Evolutionary conservation across 805 yeast genomes (phyloP), one percentile per base, ranked within the genome.

Genomic region (Candida railenensis): DNA sequence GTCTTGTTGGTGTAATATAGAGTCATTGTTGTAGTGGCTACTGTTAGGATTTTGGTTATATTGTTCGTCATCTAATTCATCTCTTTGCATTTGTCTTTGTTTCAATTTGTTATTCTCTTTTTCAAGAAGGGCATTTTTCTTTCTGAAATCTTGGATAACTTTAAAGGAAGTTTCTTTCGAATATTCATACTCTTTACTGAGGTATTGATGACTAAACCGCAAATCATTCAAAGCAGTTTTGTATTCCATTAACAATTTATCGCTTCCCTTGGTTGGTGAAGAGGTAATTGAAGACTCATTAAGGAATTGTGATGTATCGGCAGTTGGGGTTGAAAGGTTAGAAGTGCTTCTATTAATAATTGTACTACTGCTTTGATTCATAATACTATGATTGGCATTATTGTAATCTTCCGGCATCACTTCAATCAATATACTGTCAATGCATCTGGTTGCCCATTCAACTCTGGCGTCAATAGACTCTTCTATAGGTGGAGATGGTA

Each of bases 121-220:
- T 55, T 82, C 85, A 38, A 83, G 66, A 15, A 66, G 68, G 22
- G 64, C 61, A 45, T 75, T 76, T 48, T 81, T 82, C 48, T 73
- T 67, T 19, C 83, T 71, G 51, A 81, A 67, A 39, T 77, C 77
- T 52, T 77, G 82, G 42, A 83, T 74, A 2, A 78, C 67, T 48
- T 75, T 75, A 43, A 71, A 61, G 46, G 83, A 80, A 49, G 77
- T 78, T 14, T 76, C 75, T 46, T 86, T 73, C 45, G 86, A 87
- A 49, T 81, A 79, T 52, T 83, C 87, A 55, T 77, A 86, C 54
- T 84, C 87, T 56, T 81, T 80, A 2, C 85, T 75, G 45, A 86
- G 66, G 57, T 83, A 86, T 49, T 76, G 81, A 61, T 85, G 89
- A 2, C 89, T 85, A 58, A 86, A 78, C 52, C 85, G 82, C 44